A percentile compares a stretch with the other conserved stretches of the same genome.
phyloP scores from a whole-genome alignment of 495 filamentous ascomycete genomes.

The Rhizodiscina lignyota region DNA sequence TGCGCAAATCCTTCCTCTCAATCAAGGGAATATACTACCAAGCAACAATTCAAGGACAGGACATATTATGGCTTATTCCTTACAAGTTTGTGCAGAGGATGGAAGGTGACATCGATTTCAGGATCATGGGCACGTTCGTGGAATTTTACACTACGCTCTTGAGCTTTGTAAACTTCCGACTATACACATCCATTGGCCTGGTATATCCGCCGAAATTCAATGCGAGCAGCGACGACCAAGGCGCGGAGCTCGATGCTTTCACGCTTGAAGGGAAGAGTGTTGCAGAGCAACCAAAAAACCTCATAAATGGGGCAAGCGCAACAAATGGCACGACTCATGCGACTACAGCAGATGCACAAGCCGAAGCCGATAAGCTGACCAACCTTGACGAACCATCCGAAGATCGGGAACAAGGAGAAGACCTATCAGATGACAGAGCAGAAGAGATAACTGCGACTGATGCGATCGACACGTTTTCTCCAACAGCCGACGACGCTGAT shows the following conservation, averaged over 20 bases:
- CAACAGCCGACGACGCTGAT: conserved; percentile 61
- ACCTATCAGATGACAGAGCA: conserved; percentile 21
- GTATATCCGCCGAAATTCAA: conserved; percentile 94
- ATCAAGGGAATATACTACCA: conserved; percentile 99
- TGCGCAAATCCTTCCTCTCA: conserved; percentile 89
- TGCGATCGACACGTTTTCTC: conserved; percentile 77
- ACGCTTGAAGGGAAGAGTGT: conserved; percentile 44
- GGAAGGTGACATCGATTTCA: conserved; percentile 85
- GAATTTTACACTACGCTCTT: conserved; percentile 96
- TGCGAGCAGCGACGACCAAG: conserved; percentile 65
- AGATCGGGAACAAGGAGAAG: conserved; percentile 9
- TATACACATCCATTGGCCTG: conserved; percentile 79
- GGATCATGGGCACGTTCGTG: conserved; percentile 97
- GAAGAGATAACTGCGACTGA: conserved; percentile 22
- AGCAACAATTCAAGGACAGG: conserved; percentile 94
- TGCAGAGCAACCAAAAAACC: conserved; percentile 8
- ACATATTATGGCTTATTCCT: conserved; percentile 91
- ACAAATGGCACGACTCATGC: background rate
- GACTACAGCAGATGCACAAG: conserved; percentile 16
- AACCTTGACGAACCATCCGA: background rate
- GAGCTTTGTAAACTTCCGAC: conserved; percentile 85
- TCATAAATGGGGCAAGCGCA: conserved; percentile 7
- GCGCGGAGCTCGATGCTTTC: conserved; percentile 84
- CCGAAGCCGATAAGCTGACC: conserved; percentile 20
- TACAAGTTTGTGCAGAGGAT: conserved; percentile 92